Base-by-base conservation (phyloP, 345 rosid species). In the Atalantia buxifolia region DNA sequence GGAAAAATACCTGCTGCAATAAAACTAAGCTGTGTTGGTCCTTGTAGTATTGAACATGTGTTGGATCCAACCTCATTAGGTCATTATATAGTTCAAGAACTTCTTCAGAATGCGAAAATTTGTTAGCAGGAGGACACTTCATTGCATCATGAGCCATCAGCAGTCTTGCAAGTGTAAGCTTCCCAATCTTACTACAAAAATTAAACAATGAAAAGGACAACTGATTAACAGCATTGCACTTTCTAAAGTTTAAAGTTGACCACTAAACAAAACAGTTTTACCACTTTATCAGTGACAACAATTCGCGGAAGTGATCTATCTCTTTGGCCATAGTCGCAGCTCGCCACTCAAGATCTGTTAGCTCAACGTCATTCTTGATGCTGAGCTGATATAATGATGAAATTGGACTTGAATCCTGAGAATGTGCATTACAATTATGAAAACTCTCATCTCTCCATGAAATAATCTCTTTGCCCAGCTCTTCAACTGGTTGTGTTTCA, bases 141-240 rank as follows among this genome's bases (percentile, higher is more conserved):
- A 87, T 81, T 67, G 77, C 85, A 84, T 94, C 89, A 78, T 75
- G 82, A 71, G 98, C 97, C 83, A 83, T 89, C 91, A 92, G 81
- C 85, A 94, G 85, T 86, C 93, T 92, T 27, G 97, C 99, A 79
- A 93, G 91, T 12, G 93, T 90, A 82, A 95, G 94, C 88, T 95
- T 95, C 75, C 97, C 96, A 77, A 95, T 92, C 90, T 95, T 95
- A 84, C 97, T 93, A 77, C 85, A 85, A 77, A 72, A 59, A 77
- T n/a, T 16, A 76, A 78, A 33, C 74, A 71, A 27, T 56, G 36
- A 71, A 55, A 55, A 48, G 65, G 70, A 69, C 31, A 31, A 25
- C 64, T 4, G 70, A 55, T 74, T 38, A 74, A 30, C 13, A 72
- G 56, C 53, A 53, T 48, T 22, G 60, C 66, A 56, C 21, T 78